Base-by-base conservation (phyloP, 2,329 filamentous ascomycete species). In the Corinectria fuckeliana region DNA sequence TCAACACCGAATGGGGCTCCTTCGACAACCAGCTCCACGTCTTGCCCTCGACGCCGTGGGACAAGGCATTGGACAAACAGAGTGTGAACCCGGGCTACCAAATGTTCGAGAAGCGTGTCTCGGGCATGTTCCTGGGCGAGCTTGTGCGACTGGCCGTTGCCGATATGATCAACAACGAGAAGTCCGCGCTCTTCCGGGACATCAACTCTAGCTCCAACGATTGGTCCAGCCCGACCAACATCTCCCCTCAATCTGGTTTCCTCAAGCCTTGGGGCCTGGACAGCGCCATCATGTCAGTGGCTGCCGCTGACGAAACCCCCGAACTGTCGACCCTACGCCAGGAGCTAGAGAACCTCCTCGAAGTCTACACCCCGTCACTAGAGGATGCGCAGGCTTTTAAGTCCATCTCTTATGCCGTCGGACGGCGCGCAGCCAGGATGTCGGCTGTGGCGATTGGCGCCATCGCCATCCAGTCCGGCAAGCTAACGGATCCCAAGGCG, bases 81-180 rank as follows among this genome's bases (percentile, higher is more conserved):
- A 95, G 90, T 65, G 88, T 92, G 69, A 98, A 99, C 77, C 94
- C 93, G 0, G 95, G 95, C 23, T 88, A 96, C 62, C 95, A 99
- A 74, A 97, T 98, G 91, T 99, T 98, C 73, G 95, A 99, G 81
- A 99, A 99, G 84, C 91, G 94, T 47, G 90, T 99, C 14, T 97
- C 93, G 0, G 95, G 95, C 75, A 98, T 99, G 94, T 99, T 98
- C 80, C 78, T 99, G 48, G 95, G 95, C 54, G 95, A 99, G 76
- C 93, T 98, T 63, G 84, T 97, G 55, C 90, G 95, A 54, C 84
- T 92, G 42, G 88, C 89, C 14, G 80, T 97, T 20, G 75, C 95
- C 50, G 82, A 87, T 58, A 84, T 97, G 74, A 80, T 93, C 71
- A 84, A 90, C 68, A 84, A 91, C 67, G 81, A 88, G 25, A 75